A percentile compares a stretch with the other conserved stretches of the same genome.
Evolutionary conservation across 305 asterid species (phyloP).

Genomic region (Andrographis paniculata): DNA sequence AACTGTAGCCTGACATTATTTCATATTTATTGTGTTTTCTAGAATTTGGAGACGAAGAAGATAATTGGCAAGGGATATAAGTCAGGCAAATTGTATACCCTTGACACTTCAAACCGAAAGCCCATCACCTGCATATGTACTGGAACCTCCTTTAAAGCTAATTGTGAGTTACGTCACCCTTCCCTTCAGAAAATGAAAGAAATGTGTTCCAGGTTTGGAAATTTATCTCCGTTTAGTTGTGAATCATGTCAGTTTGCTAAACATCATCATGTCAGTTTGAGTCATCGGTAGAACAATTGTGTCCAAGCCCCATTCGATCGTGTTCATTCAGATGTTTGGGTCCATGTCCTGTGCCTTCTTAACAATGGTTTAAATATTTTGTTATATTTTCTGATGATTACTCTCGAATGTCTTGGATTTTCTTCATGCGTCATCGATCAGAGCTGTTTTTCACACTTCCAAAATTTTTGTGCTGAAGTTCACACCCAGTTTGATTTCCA

Average conservation of each 20-base stretch:
- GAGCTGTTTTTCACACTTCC: background rate
- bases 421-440: background rate
- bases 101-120: background rate
- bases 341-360: background rate
- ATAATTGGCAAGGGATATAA: slow-evolving; percentile 8
- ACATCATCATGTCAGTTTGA: background rate
- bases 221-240: background rate
- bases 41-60: slow-evolving; percentile 8
- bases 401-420: background rate
- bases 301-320: background rate
- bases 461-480: background rate
- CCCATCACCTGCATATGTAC: background rate
- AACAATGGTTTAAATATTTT: background rate
- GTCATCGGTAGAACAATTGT: background rate
- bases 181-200: background rate
- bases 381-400: background rate
- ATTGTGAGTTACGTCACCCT: background rate
- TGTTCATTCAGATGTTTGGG: background rate
- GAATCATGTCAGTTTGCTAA: slow-evolving; percentile 10
- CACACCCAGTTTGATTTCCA: background rate
- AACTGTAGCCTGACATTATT: no score
- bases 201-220: background rate
- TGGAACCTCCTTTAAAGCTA: background rate
- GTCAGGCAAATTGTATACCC: background rate
- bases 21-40: background rate